These are phyloP conservation scores for Aspergillus hancockii DNA, from an alignment of 495 filamentous ascomycete species.

Conservation along the genomic window DNA sequence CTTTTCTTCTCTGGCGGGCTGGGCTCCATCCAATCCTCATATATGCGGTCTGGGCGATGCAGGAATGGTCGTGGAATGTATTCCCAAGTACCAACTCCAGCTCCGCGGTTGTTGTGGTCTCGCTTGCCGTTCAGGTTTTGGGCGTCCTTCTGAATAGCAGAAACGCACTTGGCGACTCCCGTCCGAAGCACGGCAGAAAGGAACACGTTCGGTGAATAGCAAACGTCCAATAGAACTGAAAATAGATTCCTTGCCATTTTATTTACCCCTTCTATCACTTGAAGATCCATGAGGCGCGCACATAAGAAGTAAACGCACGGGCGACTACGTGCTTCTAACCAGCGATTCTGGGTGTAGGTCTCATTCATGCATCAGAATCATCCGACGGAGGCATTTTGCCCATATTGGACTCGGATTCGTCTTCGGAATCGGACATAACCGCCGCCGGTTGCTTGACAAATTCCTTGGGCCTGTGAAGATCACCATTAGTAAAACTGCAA, in stretches of 20 bases:
- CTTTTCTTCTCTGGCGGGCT: slow-evolving; percentile 85
- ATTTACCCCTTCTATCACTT: not conserved
- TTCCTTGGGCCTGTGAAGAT: slow-evolving; percentile 67
- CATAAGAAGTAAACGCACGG: not conserved
- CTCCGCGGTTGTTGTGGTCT: slow-evolving; percentile 73
- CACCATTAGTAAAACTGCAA: not conserved
- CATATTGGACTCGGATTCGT: slow-evolving; percentile 75
- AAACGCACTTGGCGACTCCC: slow-evolving; percentile 20
- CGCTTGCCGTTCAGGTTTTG: slow-evolving; percentile 64
- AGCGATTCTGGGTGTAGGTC: not conserved
- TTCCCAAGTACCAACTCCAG: slow-evolving; percentile 87
- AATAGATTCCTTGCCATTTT: not conserved
- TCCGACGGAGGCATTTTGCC: slow-evolving; percentile 83
- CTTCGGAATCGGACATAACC: slow-evolving; percentile 41
- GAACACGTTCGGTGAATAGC: slow-evolving; percentile 25
- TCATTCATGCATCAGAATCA: slow-evolving; percentile 42
- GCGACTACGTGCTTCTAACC: not conserved
- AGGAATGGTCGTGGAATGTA: slow-evolving; percentile 97
- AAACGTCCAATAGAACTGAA: not conserved
- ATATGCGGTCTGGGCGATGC: slow-evolving; percentile 72
- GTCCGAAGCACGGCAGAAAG: slow-evolving; percentile 19
- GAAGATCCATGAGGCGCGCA: not conserved
- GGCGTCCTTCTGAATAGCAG: slow-evolving; percentile 32
- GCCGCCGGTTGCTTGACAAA: slow-evolving; percentile 62
- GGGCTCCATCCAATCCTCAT: slow-evolving; percentile 72